Base-by-base conservation (phyloP, 176 grass and related monocot species). In the Saccharum spontaneum region DNA sequence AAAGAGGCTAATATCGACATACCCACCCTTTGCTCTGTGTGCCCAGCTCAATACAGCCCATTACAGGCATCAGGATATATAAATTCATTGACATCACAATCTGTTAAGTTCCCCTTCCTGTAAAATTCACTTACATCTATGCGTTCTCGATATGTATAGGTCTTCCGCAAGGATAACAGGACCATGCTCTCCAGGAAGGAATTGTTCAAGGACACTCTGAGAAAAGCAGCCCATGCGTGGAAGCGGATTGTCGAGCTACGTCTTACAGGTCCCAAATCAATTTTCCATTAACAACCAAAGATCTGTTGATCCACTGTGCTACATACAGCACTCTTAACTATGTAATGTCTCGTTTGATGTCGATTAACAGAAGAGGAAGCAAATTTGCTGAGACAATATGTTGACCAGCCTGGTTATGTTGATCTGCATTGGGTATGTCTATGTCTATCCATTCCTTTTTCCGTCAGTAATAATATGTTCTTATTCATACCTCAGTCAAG, bases 171-270 rank as follows among this genome's bases (percentile, higher is more conserved):
- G 86, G 94, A 96, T 63, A 89, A 87, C 61, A 94, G 93, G 84
- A 92, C 94, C 15, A 94, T 89, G 88, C 86, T 99, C 80, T 71
- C 71, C 20, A 90, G 97, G 30, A 99, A 91, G 82, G 91, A 94
- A 39, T 61, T 99, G 86, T 99, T 99, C 86, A 94, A 94, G 85
- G 94, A 90, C 86, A 99, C 97, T 0, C 91, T 99, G 9, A 89
- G 76, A 92, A 96, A 99, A 62, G 81, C 84, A 7, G 81, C 78
- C 7, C 94, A 99, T 86, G 94, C 97, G 0, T 99, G 91, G 93
- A 99, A 94, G 79, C 90, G 94, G 30, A 96, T 99, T 1, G 80
- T 78, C 16, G 97, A 99, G 78, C 88, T 99, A 67, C 94, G 84
- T 60, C 91, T 96, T 68, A 96, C 97, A 82, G 97, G 94, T 98